Evolutionary conservation across 441 rosid genomes (phyloP), one percentile per base, ranked within the genome.

Genomic region (Mallotus japonicus): DNA sequence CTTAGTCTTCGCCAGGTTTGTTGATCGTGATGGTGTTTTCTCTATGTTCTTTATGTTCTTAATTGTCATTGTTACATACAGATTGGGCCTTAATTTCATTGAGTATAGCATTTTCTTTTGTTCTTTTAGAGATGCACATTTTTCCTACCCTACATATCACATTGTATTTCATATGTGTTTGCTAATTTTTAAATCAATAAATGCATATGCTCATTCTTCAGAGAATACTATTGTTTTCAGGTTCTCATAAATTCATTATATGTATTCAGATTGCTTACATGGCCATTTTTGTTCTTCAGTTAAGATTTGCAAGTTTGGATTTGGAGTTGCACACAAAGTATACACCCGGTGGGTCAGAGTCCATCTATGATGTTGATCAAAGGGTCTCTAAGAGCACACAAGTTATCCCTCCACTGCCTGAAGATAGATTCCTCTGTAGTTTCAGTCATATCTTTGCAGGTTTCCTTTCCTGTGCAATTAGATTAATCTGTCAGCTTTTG

Each of bases 401-500:
- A 83, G 85, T 92, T 70, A 79, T 94, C 73, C 99, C 87, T 44
- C 92, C 94, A 50, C 80, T 94, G 62, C 87, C 91, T 15, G 97
- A 92, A 73, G 99, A 92, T 83, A 87, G 90, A 79, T 94, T 92
- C 85, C 92, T 94, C 12, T 90, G 97, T 75, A 67, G 96, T 72
- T 95, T 92, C 88, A 86, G 80, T 79, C 97, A 94, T 82, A 90
- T 94, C 55, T 92, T 92, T 86, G 88, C 91, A 79, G 97, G 98
- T 89, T 75, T n/a, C 72, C 76, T 75, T 67, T 57, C 28, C 4
- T 66, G 44, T 20, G 4, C 67, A 37, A 17, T 34, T 65, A 32
- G 24, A 54, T 17, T 51, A 57, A 53, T 53, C 50, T 73, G 28
- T 47, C 47, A 66, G 42, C 28, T 24, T 7, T 49, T 15, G 17